phyloP scores from a whole-genome alignment of 2,329 filamentous ascomycete genomes.

The Colletotrichum noveboracense region DNA sequence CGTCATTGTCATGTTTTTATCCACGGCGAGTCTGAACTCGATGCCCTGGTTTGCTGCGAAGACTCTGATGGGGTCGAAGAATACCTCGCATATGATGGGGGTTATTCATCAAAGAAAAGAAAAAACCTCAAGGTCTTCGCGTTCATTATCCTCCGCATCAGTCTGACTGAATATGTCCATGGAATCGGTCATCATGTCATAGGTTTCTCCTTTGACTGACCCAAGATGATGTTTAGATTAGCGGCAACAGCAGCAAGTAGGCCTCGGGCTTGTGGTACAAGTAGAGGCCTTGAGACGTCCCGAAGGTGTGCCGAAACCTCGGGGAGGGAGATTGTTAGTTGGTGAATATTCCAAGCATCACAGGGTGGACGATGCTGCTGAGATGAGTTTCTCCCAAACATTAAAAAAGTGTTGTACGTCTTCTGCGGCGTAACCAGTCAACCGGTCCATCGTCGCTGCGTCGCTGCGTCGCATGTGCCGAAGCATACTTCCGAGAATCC shows the following conservation, averaged over 20 bases:
- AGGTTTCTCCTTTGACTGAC: constrained; percentile 52
- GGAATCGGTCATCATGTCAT: constrained; percentile 53
- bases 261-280: neutral
- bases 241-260: neutral
- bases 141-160: constrained; percentile 68
- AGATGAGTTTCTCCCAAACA: neutral
- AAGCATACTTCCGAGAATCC: neutral
- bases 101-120: constrained; percentile 54
- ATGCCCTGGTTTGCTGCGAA: constrained; percentile 51
- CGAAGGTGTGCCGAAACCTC: neutral
- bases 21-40: constrained; percentile 68
- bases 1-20: constrained; percentile 63
- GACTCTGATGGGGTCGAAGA: constrained; percentile 62
- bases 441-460: neutral
- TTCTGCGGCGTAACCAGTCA: neutral
- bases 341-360: neutral
- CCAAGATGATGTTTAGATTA: constrained; percentile 41
- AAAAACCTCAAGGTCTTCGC: neutral
- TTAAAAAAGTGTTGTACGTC: neutral
- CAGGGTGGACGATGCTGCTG: neutral
- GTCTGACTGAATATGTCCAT: constrained; percentile 63
- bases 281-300: neutral
- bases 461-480: neutral
- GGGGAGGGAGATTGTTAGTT: neutral
- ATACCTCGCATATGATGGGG: constrained; percentile 74